phyloP scores from a whole-genome alignment of 2,329 filamentous ascomycete genomes.

The Aspergillus sojae region DNA sequence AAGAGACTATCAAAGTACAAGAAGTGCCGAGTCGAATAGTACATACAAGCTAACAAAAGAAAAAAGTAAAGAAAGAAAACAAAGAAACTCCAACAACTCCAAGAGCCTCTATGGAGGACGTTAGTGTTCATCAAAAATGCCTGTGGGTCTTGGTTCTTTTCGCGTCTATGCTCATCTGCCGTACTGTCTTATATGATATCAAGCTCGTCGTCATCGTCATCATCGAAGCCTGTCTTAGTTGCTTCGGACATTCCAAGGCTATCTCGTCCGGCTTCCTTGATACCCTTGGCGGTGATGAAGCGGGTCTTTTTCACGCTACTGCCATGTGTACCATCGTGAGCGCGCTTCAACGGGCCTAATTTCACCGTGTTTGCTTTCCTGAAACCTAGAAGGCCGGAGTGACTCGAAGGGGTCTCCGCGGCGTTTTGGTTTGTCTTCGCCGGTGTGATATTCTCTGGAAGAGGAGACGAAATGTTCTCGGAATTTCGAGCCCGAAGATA shows the following conservation, averaged over 20 bases:
- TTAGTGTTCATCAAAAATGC: conserved; percentile 8
- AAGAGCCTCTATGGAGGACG: background rate
- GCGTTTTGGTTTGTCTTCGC: conserved; percentile 4
- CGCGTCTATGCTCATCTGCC: background rate
- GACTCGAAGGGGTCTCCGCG: conserved; percentile 15
- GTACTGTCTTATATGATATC: conserved; percentile 45
- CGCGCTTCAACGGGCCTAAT: conserved; percentile 44
- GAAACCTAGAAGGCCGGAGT: conserved; percentile 29
- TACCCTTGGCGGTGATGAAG: conserved; percentile 78
- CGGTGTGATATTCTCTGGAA: conserved; percentile 10
- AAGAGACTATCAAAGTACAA: conserved; percentile 3
- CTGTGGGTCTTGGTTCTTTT: background rate
- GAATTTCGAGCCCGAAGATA: conserved; percentile 45
- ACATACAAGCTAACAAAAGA: conserved; percentile 5
- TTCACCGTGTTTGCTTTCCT: conserved; percentile 44
- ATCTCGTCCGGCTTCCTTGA: conserved; percentile 74
- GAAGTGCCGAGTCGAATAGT: conserved; percentile 1
- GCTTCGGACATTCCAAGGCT: conserved; percentile 62
- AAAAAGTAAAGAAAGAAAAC: conserved; percentile 8
- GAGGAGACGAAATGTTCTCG: conserved; percentile 22
- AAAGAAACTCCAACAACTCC: conserved; percentile 7
- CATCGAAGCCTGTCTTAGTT: conserved; percentile 47
- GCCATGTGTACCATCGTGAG: conserved; percentile 36
- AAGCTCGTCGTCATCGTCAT: conserved; percentile 55
- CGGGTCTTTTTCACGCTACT: conserved; percentile 66